These are phyloP conservation scores for Nicotiana noctiflora DNA, from an alignment of 257 asterid species.

Conservation along the genomic window DNA sequence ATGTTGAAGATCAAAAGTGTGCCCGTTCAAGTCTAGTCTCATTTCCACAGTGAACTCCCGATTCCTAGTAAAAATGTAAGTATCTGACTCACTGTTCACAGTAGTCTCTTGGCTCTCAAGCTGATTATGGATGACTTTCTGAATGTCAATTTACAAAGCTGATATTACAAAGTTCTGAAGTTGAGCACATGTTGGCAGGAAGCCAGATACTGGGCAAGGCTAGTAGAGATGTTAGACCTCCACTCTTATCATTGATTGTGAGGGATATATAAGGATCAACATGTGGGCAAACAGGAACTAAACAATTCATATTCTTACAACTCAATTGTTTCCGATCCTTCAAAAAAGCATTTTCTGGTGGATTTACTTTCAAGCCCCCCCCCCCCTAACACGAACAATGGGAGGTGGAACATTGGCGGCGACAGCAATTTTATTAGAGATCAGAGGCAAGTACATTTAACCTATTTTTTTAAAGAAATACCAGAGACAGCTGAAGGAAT, in stretches of 20 bases:
- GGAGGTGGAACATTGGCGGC: background rate
- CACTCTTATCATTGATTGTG: slow-evolving; percentile 35
- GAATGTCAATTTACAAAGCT: background rate
- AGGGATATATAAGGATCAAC: slow-evolving; percentile 31
- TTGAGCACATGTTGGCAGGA: too few species aligned
- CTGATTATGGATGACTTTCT: background rate
- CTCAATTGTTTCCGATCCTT: slow-evolving; percentile 4
- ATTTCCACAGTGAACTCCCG: slow-evolving; percentile 20
- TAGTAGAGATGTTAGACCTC: slow-evolving; percentile 29
- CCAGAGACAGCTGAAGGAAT: background rate
- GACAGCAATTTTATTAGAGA: background rate
- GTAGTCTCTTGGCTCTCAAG: background rate
- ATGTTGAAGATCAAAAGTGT: slow-evolving; percentile 34
- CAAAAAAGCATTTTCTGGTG: background rate
- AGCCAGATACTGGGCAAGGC: slow-evolving; percentile 24
- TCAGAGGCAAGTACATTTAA: background rate
- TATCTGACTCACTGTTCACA: background rate
- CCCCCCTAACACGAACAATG: background rate
- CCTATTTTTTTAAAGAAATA: background rate
- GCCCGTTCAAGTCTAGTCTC: slow-evolving; percentile 23
- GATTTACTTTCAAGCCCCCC: background rate
- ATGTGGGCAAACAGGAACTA: slow-evolving; percentile 17
- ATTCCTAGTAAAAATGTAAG: slow-evolving; percentile 38
- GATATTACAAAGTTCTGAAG: too few species aligned
- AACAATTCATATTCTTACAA: slow-evolving; percentile 17